Percentiles rank a stretch among this genome's conserved stretches.
Conservation (phyloP, 1,284 basidiomycete genomes). For the Trichosporon sp. region DNA sequence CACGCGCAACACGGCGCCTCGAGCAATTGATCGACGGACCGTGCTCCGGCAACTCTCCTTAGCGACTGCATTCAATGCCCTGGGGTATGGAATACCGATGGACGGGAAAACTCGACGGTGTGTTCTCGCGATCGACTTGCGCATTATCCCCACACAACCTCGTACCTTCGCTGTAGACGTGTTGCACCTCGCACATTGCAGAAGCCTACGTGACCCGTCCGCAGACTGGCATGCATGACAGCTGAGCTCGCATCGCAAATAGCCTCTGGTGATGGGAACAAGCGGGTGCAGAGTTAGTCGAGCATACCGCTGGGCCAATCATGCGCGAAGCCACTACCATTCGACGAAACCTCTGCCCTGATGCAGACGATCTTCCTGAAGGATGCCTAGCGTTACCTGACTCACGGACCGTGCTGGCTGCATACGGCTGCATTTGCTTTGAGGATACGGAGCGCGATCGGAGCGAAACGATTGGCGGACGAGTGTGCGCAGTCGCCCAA, state of each 20-base stretch:
- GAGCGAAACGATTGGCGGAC: not conserved
- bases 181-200: not conserved
- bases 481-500: not conserved
- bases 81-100: not conserved
- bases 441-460: not conserved
- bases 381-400: not conserved
- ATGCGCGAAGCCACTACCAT: not conserved
- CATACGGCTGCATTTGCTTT: not conserved
- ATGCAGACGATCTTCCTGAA: not conserved
- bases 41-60: not conserved
- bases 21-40: not conserved
- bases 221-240: not conserved
- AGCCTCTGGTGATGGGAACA: not conserved
- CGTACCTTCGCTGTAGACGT: not conserved
- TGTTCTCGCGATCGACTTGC: not conserved
- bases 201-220: not conserved
- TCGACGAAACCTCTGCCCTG: not conserved
- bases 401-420: not conserved
- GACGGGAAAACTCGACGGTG: not conserved
- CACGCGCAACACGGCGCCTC: not conserved
- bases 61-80: too few species aligned
- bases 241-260: not conserved
- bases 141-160: not conserved
- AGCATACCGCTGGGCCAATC: not conserved
- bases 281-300: not conserved